Evolutionary conservation across 2,329 filamentous ascomycete species (phyloP), one percentile per base, ranked within the genome.

Genomic region (Fusarium sp.): DNA sequence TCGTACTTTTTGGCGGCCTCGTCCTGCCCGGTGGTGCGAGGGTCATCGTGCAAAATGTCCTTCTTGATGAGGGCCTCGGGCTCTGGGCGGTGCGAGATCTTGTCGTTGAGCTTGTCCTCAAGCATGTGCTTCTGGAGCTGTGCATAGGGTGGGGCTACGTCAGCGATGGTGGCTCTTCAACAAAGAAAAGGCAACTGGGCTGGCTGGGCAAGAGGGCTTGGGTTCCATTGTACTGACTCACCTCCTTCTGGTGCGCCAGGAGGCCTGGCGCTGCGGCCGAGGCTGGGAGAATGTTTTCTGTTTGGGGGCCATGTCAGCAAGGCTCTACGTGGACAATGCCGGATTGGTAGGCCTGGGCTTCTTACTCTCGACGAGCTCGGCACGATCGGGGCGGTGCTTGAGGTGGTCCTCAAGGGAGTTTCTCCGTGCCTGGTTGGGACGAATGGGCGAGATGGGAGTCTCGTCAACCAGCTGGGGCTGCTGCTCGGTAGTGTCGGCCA

Each of bases 231-330:
- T 18, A 9, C 14, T 50, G 53, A 71, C 80, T 76, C 65, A 85
- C 85, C 78, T 97, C 92, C 76, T 87, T 90, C 79, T 96, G 93
- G 67, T 93, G 89, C 61, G 90, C 93, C 77, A 91, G 89, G 58
- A 97, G 83, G 2, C 90, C 87, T 0, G 94, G 93, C 0, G 93
- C 93, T 16, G 91, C 93, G 56, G 81, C 90, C 31, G 91, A 91
- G 61, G 89, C 88, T 25, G 92, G 92, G 25, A 97, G 89, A 78
- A 97, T 97, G 81, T 97, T 97, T 73, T 90, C 92, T 95, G 73
- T 58, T 63, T 62, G 62, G 58, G 34, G 56, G 55, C 50, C 59
- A 31, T 62, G 68, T 75, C 62, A 77, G 74, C 61, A 73, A 62
- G 55, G 49, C 25, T 56, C 34, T 57, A 34, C 44, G 58, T 38